Evolutionary conservation across 2,329 filamentous ascomycete genomes (phyloP).

Genomic region (Didymella arachidicola): DNA sequence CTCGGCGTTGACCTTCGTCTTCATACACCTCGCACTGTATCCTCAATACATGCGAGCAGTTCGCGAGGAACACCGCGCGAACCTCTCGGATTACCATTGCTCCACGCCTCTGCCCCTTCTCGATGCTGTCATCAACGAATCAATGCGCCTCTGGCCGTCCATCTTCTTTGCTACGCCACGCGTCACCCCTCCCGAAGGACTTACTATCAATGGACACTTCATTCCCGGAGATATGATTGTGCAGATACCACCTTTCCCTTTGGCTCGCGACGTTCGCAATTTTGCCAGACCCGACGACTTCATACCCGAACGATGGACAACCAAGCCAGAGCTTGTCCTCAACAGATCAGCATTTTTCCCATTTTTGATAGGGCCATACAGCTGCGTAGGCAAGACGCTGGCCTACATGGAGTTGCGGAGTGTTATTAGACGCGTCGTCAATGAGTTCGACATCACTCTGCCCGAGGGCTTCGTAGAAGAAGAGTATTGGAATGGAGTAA

Average conservation of each 20-base stretch:
- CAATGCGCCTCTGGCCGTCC: constrained; percentile 39
- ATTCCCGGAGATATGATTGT: constrained; percentile 43
- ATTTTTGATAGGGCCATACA: constrained; percentile 71
- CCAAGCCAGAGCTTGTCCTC: constrained; percentile 26
- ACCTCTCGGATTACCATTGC: constrained; percentile 20
- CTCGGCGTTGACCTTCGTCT: constrained; percentile 61
- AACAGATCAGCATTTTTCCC: constrained; percentile 69
- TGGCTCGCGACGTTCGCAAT: constrained; percentile 30
- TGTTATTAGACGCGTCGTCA: constrained; percentile 66
- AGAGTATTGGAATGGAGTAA: constrained; percentile 30
- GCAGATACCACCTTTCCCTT: constrained; percentile 29
- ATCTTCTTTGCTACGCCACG: constrained; percentile 40
- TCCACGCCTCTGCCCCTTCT: constrained; percentile 25
- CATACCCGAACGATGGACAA: constrained; percentile 38
- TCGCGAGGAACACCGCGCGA: constrained; percentile 30
- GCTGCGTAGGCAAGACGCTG: constrained; percentile 72
- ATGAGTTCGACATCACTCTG: constrained; percentile 61
- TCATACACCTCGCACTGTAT: constrained; percentile 47
- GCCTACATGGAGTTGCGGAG: constrained; percentile 71
- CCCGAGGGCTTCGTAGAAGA: constrained; percentile 27
- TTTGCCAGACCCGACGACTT: constrained; percentile 36
- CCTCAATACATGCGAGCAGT: constrained; percentile 27
- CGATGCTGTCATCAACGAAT: constrained; percentile 38
- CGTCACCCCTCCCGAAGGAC: constrained; percentile 40
- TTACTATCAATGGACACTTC: constrained; percentile 30